Evolutionary conservation across 1,284 basidiomycete genomes (phyloP), one percentile per base, ranked within the genome.

Genomic region (Leccinum laetum): DNA sequence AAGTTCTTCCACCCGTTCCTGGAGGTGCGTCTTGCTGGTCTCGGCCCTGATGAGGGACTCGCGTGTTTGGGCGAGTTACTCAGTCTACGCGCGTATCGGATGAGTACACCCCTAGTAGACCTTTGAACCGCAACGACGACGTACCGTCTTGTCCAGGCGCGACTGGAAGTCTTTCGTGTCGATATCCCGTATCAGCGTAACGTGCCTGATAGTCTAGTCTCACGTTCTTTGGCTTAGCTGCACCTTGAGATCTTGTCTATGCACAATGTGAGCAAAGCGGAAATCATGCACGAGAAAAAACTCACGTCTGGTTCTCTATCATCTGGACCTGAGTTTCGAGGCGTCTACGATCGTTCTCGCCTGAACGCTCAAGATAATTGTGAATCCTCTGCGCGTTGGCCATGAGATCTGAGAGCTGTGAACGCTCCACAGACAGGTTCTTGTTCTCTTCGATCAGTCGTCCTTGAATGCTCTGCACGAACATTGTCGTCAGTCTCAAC

Each of bases 311-410:
- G 35, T 80, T 81, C 75, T 96, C 93, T 62, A 96, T 79, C 75
- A 90, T 84, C 70, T 92, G 87, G 44, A 96, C 79, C 68, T 95
- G 90, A 65, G 82, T 87, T 77, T 98, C 95, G 37, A 97, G 79
- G 16, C 93, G 86, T 24, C 87, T 82, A 13, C 92, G 85, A 71
- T 94, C 92, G 67, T 94, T 95, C 70, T 90, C 87, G 10, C 90
- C 88, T 0, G 91, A 91, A 46, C 88, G 85, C 73, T 97, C 95
- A 14, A 94, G 83, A 72, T 98, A 95, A 63, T 86, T 86, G 71
- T 95, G 93, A 88, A 98, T 95, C 72, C 86, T 90, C 77, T 95
- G 93, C 32, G 96, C 89, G 71, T 93, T 96, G 26, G 86, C 82
- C 84, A 98, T 93, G 18, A 98, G 83, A 73, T 95, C 93, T 18